Evolutionary conservation across 305 asterid genomes (phyloP).

Genomic region (Monarda citriodora): DNA sequence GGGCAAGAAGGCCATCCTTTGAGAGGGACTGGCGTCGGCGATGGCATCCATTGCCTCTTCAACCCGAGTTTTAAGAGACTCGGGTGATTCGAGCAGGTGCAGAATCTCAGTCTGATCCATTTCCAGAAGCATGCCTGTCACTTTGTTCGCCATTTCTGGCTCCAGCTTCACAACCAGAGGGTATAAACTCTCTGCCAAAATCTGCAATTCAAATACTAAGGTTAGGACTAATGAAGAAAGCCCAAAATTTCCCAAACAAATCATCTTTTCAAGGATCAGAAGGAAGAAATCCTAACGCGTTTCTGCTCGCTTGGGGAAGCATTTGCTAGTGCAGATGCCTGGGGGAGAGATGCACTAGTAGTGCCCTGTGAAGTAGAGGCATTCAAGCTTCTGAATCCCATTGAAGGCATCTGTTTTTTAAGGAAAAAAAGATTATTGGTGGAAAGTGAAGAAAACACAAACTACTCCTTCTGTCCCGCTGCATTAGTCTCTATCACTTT

Average conservation of each 20-base stretch:
- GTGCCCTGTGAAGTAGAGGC: slow-evolving; percentile 30
- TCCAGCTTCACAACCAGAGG: slow-evolving; percentile 91
- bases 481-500: too few relatives aligned
- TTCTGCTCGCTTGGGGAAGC: slow-evolving; percentile 89
- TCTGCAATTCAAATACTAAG: slow-evolving; percentile 37
- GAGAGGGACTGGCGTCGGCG: slow-evolving; percentile 59
- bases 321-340: slow-evolving; percentile 94
- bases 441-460: too few relatives aligned
- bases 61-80: slow-evolving; percentile 73
- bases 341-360: slow-evolving; percentile 57
- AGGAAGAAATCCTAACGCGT: slow-evolving; percentile 45
- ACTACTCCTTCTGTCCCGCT: too few relatives aligned
- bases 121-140: slow-evolving; percentile 90
- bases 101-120: slow-evolving; percentile 93
- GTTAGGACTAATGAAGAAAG: background rate
- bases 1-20: slow-evolving; percentile 50
- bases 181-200: slow-evolving; percentile 79
- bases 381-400: background rate
- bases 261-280: background rate
- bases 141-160: slow-evolving; percentile 82
- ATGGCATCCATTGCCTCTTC: slow-evolving; percentile 81
- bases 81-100: slow-evolving; percentile 88
- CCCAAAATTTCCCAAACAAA: too few relatives aligned
- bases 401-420: background rate
- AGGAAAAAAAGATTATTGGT: background rate